Evolutionary conservation across 495 filamentous ascomycete genomes (phyloP), one percentile per base, ranked within the genome.

Genomic region (Xanthoparmelia taractica): DNA sequence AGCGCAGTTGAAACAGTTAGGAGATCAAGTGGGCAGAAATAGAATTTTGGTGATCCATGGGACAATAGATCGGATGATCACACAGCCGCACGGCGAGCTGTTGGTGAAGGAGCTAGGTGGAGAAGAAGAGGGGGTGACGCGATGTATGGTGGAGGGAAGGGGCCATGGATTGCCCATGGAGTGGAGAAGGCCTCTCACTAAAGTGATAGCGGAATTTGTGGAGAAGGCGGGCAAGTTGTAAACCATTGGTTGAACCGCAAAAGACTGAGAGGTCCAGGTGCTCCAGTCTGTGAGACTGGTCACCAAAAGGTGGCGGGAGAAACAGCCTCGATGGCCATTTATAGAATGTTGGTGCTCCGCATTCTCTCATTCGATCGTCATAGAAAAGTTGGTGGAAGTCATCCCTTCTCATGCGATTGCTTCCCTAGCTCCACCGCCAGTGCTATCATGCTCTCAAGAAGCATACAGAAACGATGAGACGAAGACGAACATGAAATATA

Each of bases 11-110:
- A 76, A 72, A 63, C 72, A 77, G 56, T 68, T 96, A 31, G 89
- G 77, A 0, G 82, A 89, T 65, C 70, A 70, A 57, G 82, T 96
- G 2, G 88, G 88, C 4, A 76, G 87, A 36, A 81, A 88, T 69
- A 74, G 90, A 59, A 92, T 96, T 65, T 68, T 86, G 65, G 82
- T 92, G 1, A 66, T 89, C 67, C 89, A 93, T 71, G 91, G 91
- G 20, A 86, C 82, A 11, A 70, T 73, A 18, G 91, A 95, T 77
- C 76, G 77, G 8, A 89, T 95, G 85, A 87, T 96, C 65, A 84
- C 81, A 12, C 74, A 82, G 50, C 81, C 76, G 8, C 90, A 93
- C 73, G 86, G 79, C 2, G 69, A 77, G 63, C 79, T 83, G 65
- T 69, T 89, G 65, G 80, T 81, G 54, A 75, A 80, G 65, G 76